A percentile compares a stretch with the other conserved stretches of the same genome.
Evolutionary conservation across 306 rosid genomes (phyloP).

Genomic region (Comarum palustre): DNA sequence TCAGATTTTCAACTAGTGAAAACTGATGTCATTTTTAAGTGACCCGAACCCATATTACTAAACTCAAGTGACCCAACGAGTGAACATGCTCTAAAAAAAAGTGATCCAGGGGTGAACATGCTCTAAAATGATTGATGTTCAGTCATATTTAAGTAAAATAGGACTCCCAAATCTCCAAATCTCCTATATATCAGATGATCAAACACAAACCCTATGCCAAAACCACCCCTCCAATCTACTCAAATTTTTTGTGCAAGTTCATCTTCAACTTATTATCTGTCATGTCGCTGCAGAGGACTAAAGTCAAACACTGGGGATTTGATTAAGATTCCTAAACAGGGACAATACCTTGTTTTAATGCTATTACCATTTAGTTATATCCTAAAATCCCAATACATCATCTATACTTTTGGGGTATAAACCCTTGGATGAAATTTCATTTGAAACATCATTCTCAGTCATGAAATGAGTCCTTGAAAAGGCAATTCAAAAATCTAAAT

Average conservation of each 20-base stretch:
- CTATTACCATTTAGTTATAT: background rate
- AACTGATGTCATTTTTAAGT: too few relatives aligned
- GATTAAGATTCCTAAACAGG: background rate
- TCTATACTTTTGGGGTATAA: background rate
- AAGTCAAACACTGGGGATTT: background rate
- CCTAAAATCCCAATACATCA: background rate
- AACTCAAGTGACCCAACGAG: too few relatives aligned
- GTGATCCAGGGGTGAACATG: too few relatives aligned
- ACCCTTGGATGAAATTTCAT: background rate
- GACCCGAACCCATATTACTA: too few relatives aligned
- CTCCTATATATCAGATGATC: background rate
- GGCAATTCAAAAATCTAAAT: background rate
- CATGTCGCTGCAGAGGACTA: background rate
- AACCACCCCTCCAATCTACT: background rate
- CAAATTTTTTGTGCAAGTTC: background rate
- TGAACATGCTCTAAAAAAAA: too few relatives aligned
- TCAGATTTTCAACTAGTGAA: too few relatives aligned
- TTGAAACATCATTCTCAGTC: background rate
- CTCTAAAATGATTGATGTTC: background rate
- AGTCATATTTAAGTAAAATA: background rate
- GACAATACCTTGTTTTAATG: background rate
- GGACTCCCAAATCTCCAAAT: background rate
- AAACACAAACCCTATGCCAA: background rate
- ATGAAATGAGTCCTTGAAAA: background rate
- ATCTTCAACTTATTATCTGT: background rate